Evolutionary conservation across 2,329 filamentous ascomycete genomes (phyloP), one percentile per base, ranked within the genome.

Genomic region (Alternaria sp.): DNA sequence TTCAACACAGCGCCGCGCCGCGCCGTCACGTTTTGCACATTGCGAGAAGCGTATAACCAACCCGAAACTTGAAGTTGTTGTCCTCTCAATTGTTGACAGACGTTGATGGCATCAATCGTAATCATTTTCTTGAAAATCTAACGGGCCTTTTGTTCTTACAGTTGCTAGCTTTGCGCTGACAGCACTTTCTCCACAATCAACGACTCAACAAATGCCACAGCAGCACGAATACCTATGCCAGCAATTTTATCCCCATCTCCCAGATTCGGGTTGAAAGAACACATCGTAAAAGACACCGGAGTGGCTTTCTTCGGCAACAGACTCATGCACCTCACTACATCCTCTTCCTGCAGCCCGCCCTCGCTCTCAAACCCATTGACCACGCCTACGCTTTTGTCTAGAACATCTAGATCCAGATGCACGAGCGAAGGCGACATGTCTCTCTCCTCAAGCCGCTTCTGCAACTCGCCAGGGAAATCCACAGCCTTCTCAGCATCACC

Each of bases 191-290:
- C 42, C 7, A 11, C 44, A n/a, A 53, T 14, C 8, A 53, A 34
- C 2, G 39, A 34, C 38, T 44, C 16, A 11, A 43, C 39, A 54
- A 65, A 65, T 0, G 51, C 32, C 0, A 54, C 32, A 11, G 54
- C 54, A 38, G 57, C 63, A 14, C 48, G 49, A 4, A 65, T 39
- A 16, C 57, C 64, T 36, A 66, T 60, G 1, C 24, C 38, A 9
- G 64, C 65, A 34, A 66, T 52, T 30, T 59, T 66, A 42, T 68
- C 64, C 0, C 65, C 64, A 11, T 62, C 65, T 6, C 60, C 59
- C 24, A 66, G 30, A 8, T 52, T 51, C 3, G 62, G 65, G 34
- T 63, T 59, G 43, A 68, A 65, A 8, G 64, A 68, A 42, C 64
- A 68, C 7, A 68, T 32, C 3, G 54, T 62, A 14, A 66, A 36